Base-by-base conservation (phyloP, 345 rosid genomes). In the Rhodamnia argentea region DNA sequence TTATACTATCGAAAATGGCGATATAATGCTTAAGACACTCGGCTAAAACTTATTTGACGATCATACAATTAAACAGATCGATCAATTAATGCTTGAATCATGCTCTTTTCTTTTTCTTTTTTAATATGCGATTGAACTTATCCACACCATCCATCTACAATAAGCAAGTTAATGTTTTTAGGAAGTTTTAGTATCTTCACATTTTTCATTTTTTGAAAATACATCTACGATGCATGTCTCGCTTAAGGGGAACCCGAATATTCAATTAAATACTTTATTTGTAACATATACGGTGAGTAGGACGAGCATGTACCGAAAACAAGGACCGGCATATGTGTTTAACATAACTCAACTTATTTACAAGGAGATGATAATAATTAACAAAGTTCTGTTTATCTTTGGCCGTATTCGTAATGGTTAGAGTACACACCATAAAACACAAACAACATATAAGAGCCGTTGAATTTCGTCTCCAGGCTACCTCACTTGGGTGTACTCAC, bases 341-440 rank as follows among this genome's bases (percentile, higher is more conserved):
- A 62, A 7, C 29, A 0, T 15, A 15, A 7, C 5, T 29, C 10
- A 29, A 29, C 5, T 27, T 29, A 29, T 16, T 32, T 29, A 10
- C 0, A 8, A 2, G 47, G 32, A 1, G 47, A 32, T 1, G 0
- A 37, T 0, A 1, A 9, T 10, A 32, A 5, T 2, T 9, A 70
- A 37, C 14, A 37, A 1, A 18, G 47, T 37, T 37, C 3, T 18
- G 14, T 70, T 70, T 70, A 37, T 4, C 13, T 37, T 37, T 37
- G 47, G 81, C 13, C 24, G 0, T 32, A 32, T 32, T 15, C 0
- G 1, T 10, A 70, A 37, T 37, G 7, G 7, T 70, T 5, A 16
- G 10, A 29, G 0, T 13, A 70, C 24, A 15, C 44, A 5, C 26
- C 3, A 70, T 26, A 18, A 37, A 70, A 70, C 47, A 18, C 78